Base-by-base conservation (phyloP, 345 rosid species). In the Camelina sativa region DNA sequence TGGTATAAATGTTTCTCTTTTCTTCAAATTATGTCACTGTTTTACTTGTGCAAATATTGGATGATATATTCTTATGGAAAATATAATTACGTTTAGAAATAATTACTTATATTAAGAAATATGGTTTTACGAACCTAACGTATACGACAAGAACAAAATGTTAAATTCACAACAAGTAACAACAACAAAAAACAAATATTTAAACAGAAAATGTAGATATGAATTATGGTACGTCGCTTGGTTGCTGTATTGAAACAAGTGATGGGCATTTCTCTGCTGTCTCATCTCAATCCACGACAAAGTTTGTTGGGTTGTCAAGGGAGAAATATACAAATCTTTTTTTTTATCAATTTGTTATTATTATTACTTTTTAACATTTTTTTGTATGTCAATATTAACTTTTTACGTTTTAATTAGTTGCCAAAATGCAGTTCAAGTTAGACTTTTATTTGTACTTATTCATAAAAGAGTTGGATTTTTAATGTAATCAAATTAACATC, bases 231-330 rank as follows among this genome's bases (percentile, higher is more conserved):
- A 65, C 59, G 16, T 76, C 57, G 50, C 48, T 34, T 41, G 47
- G 73, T 76, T 69, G 75, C 35, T 62, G 65, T 62, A 34, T 38
- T 40, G 67, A 71, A 76, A 71, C 76, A 65, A 64, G 80, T 64
- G 67, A 77, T 71, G 80, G 80, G 55, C 53, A 3, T 76, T 70
- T 70, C 53, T 70, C 71, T 69, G 76, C 71, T 70, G 80, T 76
- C 76, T 56, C 76, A 35, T 70, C 55, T 63, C 76, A 47, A 17
- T 48, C 38, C 72, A 70, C 76, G 76, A 70, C 72, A 76, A 76
- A 70, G 48, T 64, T 70, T 76, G 80, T 64, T 70, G 76, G 80
- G 71, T 64, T 70, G 76, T 76, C 80, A 76, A 63, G 60, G 28
- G 28, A 25, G 28, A 64, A 63, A 63, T 62, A 23, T 62, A 62